phyloP scores from a whole-genome alignment of 1,284 basidiomycete species.

The Polyporus tsugae region DNA sequence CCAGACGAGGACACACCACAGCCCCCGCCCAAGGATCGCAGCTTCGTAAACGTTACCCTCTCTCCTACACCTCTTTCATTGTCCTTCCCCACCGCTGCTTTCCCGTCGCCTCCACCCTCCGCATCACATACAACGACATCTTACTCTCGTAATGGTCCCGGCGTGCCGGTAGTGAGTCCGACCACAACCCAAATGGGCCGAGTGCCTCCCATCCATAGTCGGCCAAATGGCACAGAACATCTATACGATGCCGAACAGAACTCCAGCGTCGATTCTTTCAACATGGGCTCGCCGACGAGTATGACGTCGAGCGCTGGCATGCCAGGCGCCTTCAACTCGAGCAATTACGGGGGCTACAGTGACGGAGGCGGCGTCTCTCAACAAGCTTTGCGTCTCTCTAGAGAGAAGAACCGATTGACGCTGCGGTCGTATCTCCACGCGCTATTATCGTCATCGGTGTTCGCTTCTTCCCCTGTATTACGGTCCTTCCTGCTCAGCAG shows the following conservation, averaged over 20 bases:
- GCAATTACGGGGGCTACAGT: conserved; percentile 5
- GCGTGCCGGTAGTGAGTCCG: conserved; percentile 25
- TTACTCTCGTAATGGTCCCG: conserved; percentile 15
- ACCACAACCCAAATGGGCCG: conserved; percentile 21
- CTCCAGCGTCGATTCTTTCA: conserved; percentile 38
- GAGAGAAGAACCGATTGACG: conserved; percentile 96
- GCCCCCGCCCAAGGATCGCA: conserved; percentile 89
- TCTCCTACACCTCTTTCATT: conserved; percentile 44
- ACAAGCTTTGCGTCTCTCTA: conserved; percentile 62
- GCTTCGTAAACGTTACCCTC: conserved; percentile 56
- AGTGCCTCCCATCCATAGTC: conserved; percentile 14
- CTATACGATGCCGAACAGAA: conserved; percentile 34
- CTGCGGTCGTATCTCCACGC: conserved; percentile 91
- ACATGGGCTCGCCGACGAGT: conserved; percentile 31
- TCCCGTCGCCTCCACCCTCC: conserved; percentile 22
- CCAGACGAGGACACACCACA: conserved; percentile 80
- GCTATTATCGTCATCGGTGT: conserved; percentile 76
- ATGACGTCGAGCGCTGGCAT: conserved; percentile 25
- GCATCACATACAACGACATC: conserved; percentile 19
- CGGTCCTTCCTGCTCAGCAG: conserved; percentile 86
- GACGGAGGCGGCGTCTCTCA: conserved; percentile 24
- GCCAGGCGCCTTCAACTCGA: conserved; percentile 8
- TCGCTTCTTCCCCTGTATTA: conserved; percentile 88
- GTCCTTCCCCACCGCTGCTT: conserved; percentile 13
- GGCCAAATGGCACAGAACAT: conserved; percentile 27